These are phyloP conservation scores for Eimeria falciformis DNA, from an alignment of 169 alveolate genomes.

Conservation along the genomic window DNA sequence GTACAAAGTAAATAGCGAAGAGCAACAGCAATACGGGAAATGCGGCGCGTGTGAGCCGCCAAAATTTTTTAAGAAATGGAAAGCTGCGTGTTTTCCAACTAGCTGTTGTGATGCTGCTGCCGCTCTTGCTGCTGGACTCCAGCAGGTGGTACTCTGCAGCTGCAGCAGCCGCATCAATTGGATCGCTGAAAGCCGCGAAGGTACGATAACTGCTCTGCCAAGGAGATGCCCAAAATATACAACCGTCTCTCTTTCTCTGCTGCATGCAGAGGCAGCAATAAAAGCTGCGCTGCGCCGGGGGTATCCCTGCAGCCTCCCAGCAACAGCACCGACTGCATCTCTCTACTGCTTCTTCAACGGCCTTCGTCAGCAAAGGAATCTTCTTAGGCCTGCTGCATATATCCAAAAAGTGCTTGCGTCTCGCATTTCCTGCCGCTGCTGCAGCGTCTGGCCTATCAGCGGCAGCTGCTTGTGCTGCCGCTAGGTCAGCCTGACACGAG, in stretches of 20 bases:
- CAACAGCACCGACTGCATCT: constrained; percentile 40
- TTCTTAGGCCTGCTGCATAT: constrained; percentile 2
- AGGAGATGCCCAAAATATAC: constrained; percentile 27
- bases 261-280: constrained; percentile 67
- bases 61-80: background rate
- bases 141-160: background rate
- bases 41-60: background rate
- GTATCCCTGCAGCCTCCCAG: constrained; percentile 37
- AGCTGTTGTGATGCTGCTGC: background rate
- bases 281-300: constrained; percentile 31
- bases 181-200: constrained; percentile 48
- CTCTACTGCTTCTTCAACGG: constrained; percentile 25
- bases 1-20: background rate
- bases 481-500: background rate
- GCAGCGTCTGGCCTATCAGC: background rate
- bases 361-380: constrained; percentile 22
- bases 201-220: constrained; percentile 16
- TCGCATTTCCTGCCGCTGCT: background rate
- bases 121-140: constrained; percentile 1
- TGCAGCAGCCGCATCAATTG: constrained; percentile 22
- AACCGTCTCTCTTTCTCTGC: background rate
- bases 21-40: background rate
- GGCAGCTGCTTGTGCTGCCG: background rate
- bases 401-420: background rate
- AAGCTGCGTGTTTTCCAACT: background rate